These are phyloP conservation scores for Viridothelium virens DNA, from an alignment of 495 filamentous ascomycete genomes.

Conservation along the genomic window DNA sequence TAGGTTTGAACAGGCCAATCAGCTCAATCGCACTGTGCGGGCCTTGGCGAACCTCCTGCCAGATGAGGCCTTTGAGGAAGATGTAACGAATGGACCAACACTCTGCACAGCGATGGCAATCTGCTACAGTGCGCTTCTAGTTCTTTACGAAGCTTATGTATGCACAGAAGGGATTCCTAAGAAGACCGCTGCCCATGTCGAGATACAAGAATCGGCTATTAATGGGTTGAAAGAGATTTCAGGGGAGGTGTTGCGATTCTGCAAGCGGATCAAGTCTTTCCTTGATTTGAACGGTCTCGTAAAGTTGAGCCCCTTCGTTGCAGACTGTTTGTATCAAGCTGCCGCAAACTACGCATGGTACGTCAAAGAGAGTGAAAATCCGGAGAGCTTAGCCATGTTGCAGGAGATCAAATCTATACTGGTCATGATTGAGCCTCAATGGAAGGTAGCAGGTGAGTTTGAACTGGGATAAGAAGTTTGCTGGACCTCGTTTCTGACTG, in stretches of 20 bases:
- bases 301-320: slow-evolving; percentile 30
- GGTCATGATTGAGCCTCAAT: slow-evolving; percentile 27
- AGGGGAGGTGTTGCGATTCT: slow-evolving; percentile 21
- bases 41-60: slow-evolving; percentile 19
- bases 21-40: slow-evolving; percentile 19
- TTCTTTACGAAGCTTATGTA: slow-evolving; percentile 19
- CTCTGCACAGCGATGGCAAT: slow-evolving; percentile 21
- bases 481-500: background rate
- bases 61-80: slow-evolving; percentile 16
- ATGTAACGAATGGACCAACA: slow-evolving; percentile 5
- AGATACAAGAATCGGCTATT: slow-evolving; percentile 24
- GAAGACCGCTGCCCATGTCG: slow-evolving; percentile 19
- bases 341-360: slow-evolving; percentile 36
- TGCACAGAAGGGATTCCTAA: slow-evolving; percentile 18
- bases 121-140: slow-evolving; percentile 17
- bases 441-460: slow-evolving; percentile 35
- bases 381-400: slow-evolving; percentile 23
- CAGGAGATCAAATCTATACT: slow-evolving; percentile 29
- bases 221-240: slow-evolving; percentile 29
- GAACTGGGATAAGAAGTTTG: background rate
- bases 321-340: slow-evolving; percentile 35
- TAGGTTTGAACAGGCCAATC: slow-evolving; percentile 21
- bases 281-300: slow-evolving; percentile 22
- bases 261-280: slow-evolving; percentile 12
- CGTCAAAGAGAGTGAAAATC: slow-evolving; percentile 22